Evolutionary conservation across 306 rosid genomes (phyloP).

Genomic region (Chamaecrista fasciculata): DNA sequence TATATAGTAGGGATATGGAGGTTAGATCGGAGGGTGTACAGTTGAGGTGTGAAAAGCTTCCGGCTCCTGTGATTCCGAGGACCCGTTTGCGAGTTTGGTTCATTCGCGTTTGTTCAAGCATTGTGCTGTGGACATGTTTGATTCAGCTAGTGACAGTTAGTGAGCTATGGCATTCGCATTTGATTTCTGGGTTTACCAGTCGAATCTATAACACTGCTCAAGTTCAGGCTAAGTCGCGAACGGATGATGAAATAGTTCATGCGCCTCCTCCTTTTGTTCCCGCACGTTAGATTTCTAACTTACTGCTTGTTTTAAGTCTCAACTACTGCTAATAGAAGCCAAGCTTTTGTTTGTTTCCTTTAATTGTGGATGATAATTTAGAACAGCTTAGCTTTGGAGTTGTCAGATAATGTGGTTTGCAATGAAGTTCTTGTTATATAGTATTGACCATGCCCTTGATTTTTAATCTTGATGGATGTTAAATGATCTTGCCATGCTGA

Average conservation of each 20-base stretch:
- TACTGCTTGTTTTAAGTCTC: background rate
- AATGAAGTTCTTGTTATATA: background rate
- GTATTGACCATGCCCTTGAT: background rate
- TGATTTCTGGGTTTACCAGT: slow-evolving; percentile 57
- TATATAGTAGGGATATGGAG: slow-evolving; percentile 67
- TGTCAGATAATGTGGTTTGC: background rate
- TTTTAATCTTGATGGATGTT: background rate
- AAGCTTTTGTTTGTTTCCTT: slow-evolving; percentile 16
- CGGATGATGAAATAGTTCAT: slow-evolving; percentile 25
- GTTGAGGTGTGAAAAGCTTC: slow-evolving; percentile 69
- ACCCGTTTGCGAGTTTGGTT: slow-evolving; percentile 88
- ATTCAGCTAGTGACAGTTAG: slow-evolving; percentile 83
- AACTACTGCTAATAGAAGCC: background rate
- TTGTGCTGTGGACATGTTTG: slow-evolving; percentile 89
- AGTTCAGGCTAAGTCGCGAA: slow-evolving; percentile 17
- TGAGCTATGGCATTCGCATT: slow-evolving; percentile 76
- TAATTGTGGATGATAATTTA: slow-evolving; percentile 5
- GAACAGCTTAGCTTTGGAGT: slow-evolving; percentile 7
- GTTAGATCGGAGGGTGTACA: slow-evolving; percentile 77
- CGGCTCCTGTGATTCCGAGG: slow-evolving; percentile 60
- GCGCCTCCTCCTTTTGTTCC: slow-evolving; percentile 55
- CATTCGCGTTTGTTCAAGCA: slow-evolving; percentile 74
- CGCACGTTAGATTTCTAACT: slow-evolving; percentile 56
- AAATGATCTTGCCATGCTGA: slow-evolving; percentile 5
- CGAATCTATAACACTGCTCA: slow-evolving; percentile 55